phyloP scores from a whole-genome alignment of 176 grass and related monocot species.

The Aegilops umbellulata region DNA sequence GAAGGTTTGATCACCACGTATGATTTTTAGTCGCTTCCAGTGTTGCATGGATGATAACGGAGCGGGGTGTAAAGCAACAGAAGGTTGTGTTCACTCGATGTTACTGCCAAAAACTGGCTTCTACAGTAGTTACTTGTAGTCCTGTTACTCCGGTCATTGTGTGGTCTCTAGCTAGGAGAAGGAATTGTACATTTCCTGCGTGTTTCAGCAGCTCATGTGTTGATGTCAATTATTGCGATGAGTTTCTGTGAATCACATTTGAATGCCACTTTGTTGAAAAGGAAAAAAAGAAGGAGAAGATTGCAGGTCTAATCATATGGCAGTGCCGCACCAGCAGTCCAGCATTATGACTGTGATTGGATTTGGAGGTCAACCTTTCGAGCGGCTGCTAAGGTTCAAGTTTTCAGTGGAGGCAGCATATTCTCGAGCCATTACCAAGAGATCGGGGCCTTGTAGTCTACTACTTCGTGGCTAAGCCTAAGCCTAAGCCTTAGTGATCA shows the following conservation, averaged over 20 bases:
- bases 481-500: background rate
- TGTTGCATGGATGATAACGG: background rate
- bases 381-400: conserved; percentile 25
- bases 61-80: background rate
- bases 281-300: background rate
- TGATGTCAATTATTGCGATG: background rate
- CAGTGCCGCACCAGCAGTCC: conserved; percentile 9
- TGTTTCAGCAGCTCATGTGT: conserved; percentile 5
- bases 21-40: conserved; percentile 39
- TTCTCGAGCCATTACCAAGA: conserved; percentile 35
- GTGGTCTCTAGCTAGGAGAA: background rate
- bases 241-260: background rate
- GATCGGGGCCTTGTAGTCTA: background rate
- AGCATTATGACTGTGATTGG: background rate
- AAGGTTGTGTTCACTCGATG: conserved; percentile 4
- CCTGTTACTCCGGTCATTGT: conserved; percentile 2
- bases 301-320: conserved; percentile 29
- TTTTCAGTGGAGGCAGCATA: conserved; percentile 50
- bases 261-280: background rate
- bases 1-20: conserved; percentile 65
- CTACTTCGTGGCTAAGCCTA: background rate
- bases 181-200: conserved; percentile 16
- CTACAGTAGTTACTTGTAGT: conserved; percentile 18
- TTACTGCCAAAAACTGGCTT: conserved; percentile 22
- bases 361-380: conserved; percentile 19